phyloP scores from a whole-genome alignment of 805 yeast genomes.

The Alloascoidea africana region DNA sequence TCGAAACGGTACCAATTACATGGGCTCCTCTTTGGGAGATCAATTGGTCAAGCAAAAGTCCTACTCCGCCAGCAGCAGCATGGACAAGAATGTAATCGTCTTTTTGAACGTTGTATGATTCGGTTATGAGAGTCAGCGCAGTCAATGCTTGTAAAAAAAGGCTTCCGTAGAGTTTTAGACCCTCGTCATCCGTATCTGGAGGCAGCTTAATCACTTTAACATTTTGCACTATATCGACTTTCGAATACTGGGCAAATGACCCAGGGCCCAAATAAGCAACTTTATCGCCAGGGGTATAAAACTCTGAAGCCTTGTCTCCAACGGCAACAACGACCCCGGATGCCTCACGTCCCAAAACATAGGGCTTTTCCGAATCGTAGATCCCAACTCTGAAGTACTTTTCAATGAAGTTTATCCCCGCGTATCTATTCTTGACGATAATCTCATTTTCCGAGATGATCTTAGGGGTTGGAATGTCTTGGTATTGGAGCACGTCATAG shows the following conservation, averaged over 20 bases:
- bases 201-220: slow-evolving; percentile 12
- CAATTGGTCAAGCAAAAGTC: slow-evolving; percentile 55
- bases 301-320: slow-evolving; percentile 41
- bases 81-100: slow-evolving; percentile 66
- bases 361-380: slow-evolving; percentile 50
- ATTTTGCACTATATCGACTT: slow-evolving; percentile 18
- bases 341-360: slow-evolving; percentile 40
- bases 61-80: slow-evolving; percentile 97
- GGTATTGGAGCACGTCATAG: slow-evolving; percentile 43
- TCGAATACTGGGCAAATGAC: slow-evolving; percentile 67
- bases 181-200: slow-evolving; percentile 20
- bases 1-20: slow-evolving; percentile 75
- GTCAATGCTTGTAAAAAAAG: slow-evolving; percentile 61
- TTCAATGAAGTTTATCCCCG: slow-evolving; percentile 79
- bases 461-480: slow-evolving; percentile 43
- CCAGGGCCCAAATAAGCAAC: slow-evolving; percentile 38
- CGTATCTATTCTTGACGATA: slow-evolving; percentile 54
- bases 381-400: slow-evolving; percentile 69
- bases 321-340: slow-evolving; percentile 53
- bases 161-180: background rate
- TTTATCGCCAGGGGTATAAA: slow-evolving; percentile 46
- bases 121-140: slow-evolving; percentile 53
- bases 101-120: slow-evolving; percentile 48
- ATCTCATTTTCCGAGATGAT: slow-evolving; percentile 35
- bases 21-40: slow-evolving; percentile 51